A percentile compares a stretch with the other conserved stretches of the same genome.
phyloP scores from a whole-genome alignment of 345 rosid genomes.

The Brassica rapa region DNA sequence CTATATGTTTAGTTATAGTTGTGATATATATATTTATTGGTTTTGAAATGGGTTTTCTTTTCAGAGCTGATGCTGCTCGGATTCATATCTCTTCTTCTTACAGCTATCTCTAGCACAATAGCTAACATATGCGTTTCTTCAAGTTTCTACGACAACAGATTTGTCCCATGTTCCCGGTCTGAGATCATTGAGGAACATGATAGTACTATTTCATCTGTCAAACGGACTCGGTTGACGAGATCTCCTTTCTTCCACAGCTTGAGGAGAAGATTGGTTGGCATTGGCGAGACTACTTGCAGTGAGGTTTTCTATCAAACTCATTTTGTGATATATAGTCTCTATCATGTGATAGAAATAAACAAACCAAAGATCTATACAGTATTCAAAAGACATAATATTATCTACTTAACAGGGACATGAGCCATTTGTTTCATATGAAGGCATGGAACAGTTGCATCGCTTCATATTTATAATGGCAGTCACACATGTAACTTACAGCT shows the following conservation, averaged over 20 bases:
- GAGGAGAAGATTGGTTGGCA: slow-evolving; percentile 60
- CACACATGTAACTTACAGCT: slow-evolving; percentile 91
- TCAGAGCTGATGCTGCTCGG: slow-evolving; percentile 98
- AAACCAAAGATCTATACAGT: background rate
- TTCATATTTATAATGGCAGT: slow-evolving; percentile 98
- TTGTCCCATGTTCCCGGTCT: slow-evolving; percentile 75
- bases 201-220: slow-evolving; percentile 46
- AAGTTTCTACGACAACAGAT: slow-evolving; percentile 68
- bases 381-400: background rate
- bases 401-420: slow-evolving; percentile 64
- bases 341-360: background rate
- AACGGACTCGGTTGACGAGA: slow-evolving; percentile 53
- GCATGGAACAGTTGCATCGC: slow-evolving; percentile 90
- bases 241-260: slow-evolving; percentile 41
- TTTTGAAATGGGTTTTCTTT: slow-evolving; percentile 14
- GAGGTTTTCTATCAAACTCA: slow-evolving; percentile 43
- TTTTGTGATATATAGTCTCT: background rate
- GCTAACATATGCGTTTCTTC: slow-evolving; percentile 86
- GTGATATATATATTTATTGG: background rate
- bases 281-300: slow-evolving; percentile 60
- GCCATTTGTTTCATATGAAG: slow-evolving; percentile 91
- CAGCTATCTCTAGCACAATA: slow-evolving; percentile 79
- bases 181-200: slow-evolving; percentile 55
- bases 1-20: background rate
- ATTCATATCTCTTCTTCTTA: slow-evolving; percentile 88